These are phyloP conservation scores for Uncinocarpus reesii DNA, from an alignment of 2,329 filamentous ascomycete genomes.

Conservation along the genomic window DNA sequence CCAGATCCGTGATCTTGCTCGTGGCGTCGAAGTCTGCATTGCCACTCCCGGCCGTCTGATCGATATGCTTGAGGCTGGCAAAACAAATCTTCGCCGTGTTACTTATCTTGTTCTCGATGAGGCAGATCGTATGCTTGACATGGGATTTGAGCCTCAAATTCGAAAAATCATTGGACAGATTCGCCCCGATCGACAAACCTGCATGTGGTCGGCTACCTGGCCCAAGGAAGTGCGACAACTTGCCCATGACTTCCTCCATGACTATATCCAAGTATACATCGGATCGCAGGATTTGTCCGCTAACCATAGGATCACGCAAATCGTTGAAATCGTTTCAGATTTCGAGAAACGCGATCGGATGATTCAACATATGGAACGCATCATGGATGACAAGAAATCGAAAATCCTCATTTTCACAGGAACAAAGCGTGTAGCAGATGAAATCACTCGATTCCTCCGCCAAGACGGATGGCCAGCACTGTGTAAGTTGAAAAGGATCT, in stretches of 20 bases:
- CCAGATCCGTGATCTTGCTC: conserved; percentile 87
- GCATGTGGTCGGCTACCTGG: conserved; percentile 99
- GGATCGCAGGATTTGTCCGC: conserved; percentile 91
- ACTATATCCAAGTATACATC: conserved; percentile 99
- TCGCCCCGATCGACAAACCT: conserved; percentile 93
- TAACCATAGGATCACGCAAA: conserved; percentile 95
- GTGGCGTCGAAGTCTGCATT: conserved; percentile 97
- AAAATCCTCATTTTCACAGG: conserved; percentile 89
- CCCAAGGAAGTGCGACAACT: conserved; percentile 95
- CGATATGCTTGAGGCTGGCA: conserved; percentile 95
- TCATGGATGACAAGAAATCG: conserved; percentile 93
- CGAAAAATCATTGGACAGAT: conserved; percentile 98
- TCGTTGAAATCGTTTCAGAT: conserved; percentile 90
- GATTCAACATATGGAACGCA: conserved; percentile 94
- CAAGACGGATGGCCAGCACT: conserved; percentile 97
- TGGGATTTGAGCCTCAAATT: conserved; percentile 99
- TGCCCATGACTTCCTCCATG: conserved; percentile 77
- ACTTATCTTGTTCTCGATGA: conserved; percentile 98
- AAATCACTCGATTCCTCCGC: conserved; percentile 93
- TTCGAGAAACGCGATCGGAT: conserved; percentile 97
- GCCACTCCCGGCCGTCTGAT: conserved; percentile 95
- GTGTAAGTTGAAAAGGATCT: conserved; percentile 50
- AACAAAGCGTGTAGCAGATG: conserved; percentile 85
- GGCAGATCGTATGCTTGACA: conserved; percentile 98
- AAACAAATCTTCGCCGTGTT: conserved; percentile 94